These are phyloP conservation scores for Zalaria sp. DNA, from an alignment of 2,329 filamentous ascomycete genomes.

Conservation along the genomic window DNA sequence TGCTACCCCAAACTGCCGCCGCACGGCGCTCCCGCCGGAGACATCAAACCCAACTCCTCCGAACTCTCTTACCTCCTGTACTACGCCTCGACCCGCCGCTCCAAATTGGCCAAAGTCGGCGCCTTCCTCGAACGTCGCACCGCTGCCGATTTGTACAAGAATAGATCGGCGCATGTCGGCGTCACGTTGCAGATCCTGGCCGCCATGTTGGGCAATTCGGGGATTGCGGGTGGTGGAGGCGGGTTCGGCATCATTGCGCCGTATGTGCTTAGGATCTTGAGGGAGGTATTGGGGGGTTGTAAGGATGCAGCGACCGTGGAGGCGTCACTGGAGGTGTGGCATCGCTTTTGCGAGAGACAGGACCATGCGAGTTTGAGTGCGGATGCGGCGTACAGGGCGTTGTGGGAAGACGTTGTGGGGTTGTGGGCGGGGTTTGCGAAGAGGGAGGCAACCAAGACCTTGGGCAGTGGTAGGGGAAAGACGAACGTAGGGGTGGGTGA, in stretches of 20 bases:
- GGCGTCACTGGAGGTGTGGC: slow-evolving; percentile 73
- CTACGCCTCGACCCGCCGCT: slow-evolving; percentile 86
- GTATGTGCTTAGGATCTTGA: slow-evolving; percentile 72
- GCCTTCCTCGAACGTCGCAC: slow-evolving; percentile 91
- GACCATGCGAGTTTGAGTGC: slow-evolving; percentile 74
- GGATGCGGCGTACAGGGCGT: slow-evolving; percentile 66
- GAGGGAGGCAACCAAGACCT: slow-evolving; percentile 33
- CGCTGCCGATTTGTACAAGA: slow-evolving; percentile 77
- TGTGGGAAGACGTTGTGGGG: slow-evolving; percentile 70
- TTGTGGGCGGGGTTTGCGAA: slow-evolving; percentile 71
- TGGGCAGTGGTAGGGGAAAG: slow-evolving; percentile 14
- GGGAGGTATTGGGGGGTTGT: slow-evolving; percentile 60
- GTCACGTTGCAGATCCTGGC: slow-evolving; percentile 88
- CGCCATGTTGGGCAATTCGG: slow-evolving; percentile 71
- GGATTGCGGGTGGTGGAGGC: slow-evolving; percentile 46
- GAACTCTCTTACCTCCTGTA: slow-evolving; percentile 95
- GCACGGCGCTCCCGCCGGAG: slow-evolving; percentile 51
- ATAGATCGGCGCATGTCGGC: slow-evolving; percentile 71
- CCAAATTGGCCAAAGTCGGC: slow-evolving; percentile 93
- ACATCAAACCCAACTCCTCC: slow-evolving; percentile 90
- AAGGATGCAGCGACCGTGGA: slow-evolving; percentile 88
- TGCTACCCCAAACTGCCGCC: slow-evolving; percentile 92
- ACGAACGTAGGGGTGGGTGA: slow-evolving; percentile 45
- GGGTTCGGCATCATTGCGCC: slow-evolving; percentile 80
- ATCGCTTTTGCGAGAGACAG: slow-evolving; percentile 77